Conservation (phyloP, 1,284 basidiomycete genomes). For the Fomitiporia mediterranea region DNA sequence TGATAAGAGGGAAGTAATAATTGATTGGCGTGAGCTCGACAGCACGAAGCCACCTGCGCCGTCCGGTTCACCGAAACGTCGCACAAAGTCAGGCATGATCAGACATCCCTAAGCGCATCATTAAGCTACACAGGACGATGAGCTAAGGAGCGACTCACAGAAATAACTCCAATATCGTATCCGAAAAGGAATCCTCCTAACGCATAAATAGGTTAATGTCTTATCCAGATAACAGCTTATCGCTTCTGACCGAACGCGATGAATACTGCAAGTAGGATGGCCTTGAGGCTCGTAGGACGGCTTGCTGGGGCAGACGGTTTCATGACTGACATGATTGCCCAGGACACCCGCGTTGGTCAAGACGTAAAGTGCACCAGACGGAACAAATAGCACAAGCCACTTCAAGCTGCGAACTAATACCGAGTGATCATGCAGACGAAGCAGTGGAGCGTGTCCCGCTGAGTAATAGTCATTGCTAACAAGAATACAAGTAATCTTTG, state of each 20-base stretch:
- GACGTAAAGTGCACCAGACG: no score
- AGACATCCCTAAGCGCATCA: slow-evolving; percentile 55
- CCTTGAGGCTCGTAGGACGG: slow-evolving; percentile 49
- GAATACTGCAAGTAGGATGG: slow-evolving; percentile 57
- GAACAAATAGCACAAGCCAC: no score
- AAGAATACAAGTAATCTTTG: no score
- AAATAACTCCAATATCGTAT: slow-evolving; percentile 71
- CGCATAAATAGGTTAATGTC: slow-evolving; percentile 24
- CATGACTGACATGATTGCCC: no score
- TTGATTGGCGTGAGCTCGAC: slow-evolving; percentile 60
- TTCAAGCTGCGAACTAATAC: no score
- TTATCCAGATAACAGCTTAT: slow-evolving; percentile 19
- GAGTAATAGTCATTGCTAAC: no score
- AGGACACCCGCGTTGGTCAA: no score
- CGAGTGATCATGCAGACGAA: no score
- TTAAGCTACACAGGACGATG: neutral
- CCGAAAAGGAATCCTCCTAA: slow-evolving; percentile 48
- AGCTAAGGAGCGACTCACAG: slow-evolving; percentile 31
- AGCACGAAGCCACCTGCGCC: slow-evolving; percentile 48
- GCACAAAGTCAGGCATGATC: slow-evolving; percentile 74
- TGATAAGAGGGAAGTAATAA: slow-evolving; percentile 75
- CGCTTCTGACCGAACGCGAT: slow-evolving; percentile 43
- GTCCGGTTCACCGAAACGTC: slow-evolving; percentile 56
- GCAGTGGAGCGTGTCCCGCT: no score
- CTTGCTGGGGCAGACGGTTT: neutral